These are phyloP conservation scores for Carex parvula DNA, from an alignment of 176 grass and related monocot genomes.

Conservation along the genomic window DNA sequence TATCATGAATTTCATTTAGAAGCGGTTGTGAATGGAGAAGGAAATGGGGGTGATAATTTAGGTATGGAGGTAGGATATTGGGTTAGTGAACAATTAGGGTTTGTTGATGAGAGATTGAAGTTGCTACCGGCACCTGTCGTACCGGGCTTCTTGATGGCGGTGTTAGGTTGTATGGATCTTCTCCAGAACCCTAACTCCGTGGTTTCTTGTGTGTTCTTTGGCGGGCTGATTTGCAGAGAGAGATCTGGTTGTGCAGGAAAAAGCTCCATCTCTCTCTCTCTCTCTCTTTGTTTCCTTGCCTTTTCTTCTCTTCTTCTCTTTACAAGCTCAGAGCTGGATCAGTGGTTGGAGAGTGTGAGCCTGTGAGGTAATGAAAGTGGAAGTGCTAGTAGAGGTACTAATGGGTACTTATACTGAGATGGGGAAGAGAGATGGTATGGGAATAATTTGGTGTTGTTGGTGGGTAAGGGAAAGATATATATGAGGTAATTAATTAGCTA, in stretches of 20 bases:
- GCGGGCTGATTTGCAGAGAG: slow-evolving; percentile 79
- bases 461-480: neutral
- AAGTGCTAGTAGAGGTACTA: slow-evolving; percentile 38
- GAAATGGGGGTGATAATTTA: slow-evolving; percentile 32
- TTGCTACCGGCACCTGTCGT: neutral
- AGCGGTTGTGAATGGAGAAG: slow-evolving; percentile 49
- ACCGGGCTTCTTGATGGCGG: neutral
- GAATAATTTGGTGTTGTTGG: slow-evolving; percentile 16
- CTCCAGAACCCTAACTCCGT: slow-evolving; percentile 91
- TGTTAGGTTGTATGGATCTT: slow-evolving; percentile 43
- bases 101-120: neutral
- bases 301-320: slow-evolving; percentile 7
- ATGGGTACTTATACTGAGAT: slow-evolving; percentile 50
- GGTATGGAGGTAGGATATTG: slow-evolving; percentile 13
- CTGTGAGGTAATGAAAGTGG: slow-evolving; percentile 23
- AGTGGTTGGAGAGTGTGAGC: slow-evolving; percentile 29
- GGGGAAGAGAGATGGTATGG: slow-evolving; percentile 19
- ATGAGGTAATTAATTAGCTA: too few relatives aligned
- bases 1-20: slow-evolving; percentile 31
- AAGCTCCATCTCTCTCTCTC: slow-evolving; percentile 61
- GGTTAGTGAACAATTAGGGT: slow-evolving; percentile 18
- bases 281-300: neutral
- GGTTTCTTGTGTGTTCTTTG: slow-evolving; percentile 40
- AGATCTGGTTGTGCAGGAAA: slow-evolving; percentile 84
- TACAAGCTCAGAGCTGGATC: slow-evolving; percentile 10